These are phyloP conservation scores for Ceratonia siliqua DNA, from an alignment of 306 rosid species.

Conservation along the genomic window DNA sequence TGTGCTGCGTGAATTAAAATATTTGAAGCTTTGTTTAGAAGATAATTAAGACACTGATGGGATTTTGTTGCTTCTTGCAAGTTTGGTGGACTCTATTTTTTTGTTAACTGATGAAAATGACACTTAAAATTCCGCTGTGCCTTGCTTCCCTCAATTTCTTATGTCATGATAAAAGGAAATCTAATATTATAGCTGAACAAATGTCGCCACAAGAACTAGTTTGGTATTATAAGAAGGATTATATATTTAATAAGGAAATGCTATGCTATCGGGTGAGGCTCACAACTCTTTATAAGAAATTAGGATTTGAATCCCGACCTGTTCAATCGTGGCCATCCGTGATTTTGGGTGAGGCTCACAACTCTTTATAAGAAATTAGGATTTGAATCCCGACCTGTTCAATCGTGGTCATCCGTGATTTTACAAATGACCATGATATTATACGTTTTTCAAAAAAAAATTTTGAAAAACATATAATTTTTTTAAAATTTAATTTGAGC, in stretches of 20 bases:
- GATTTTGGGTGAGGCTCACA: too few species aligned
- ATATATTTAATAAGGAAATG: neutral
- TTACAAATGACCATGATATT: too few species aligned
- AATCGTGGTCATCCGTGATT: too few species aligned
- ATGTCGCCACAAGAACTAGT: constrained; percentile 11
- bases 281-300: too few species aligned
- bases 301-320: too few species aligned
- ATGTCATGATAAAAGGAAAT: neutral
- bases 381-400: too few species aligned
- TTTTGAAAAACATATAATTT: too few species aligned
- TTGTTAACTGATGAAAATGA: constrained; percentile 36
- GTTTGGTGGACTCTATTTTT: constrained; percentile 30
- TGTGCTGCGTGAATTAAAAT: neutral
- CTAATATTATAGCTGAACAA: neutral
- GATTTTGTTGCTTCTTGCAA: constrained; percentile 37
- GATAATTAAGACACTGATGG: constrained; percentile 20
- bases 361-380: too few species aligned
- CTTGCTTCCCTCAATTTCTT: neutral
- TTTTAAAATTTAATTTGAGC: too few species aligned
- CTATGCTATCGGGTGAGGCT: too few species aligned
- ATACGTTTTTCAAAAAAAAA: too few species aligned
- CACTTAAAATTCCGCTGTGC: constrained; percentile 2
- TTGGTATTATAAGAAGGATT: neutral
- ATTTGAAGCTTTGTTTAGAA: constrained; percentile 2
- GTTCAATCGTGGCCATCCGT: too few species aligned